phyloP scores from a whole-genome alignment of 768 basidiomycete species.

The Lactifluus pinguis region DNA sequence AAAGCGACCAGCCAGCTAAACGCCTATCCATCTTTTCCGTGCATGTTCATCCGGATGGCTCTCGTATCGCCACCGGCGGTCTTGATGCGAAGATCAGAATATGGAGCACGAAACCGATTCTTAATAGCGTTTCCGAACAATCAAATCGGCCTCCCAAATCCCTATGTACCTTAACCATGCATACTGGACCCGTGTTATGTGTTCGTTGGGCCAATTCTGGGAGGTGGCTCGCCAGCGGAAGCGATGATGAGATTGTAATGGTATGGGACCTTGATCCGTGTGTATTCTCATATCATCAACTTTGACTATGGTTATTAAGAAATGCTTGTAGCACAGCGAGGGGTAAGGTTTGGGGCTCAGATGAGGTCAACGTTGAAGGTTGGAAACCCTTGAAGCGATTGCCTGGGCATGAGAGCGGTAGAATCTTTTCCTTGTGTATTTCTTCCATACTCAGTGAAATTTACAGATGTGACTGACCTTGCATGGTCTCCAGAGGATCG shows the following conservation, averaged over 20 bases:
- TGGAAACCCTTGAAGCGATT: constrained; percentile 93
- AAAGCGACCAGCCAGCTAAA: constrained; percentile 51
- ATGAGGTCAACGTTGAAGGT: constrained; percentile 92
- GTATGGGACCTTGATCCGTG: constrained; percentile 97
- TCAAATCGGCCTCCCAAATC: constrained; percentile 74
- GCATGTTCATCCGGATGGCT: constrained; percentile 92
- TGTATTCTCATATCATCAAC: constrained; percentile 29
- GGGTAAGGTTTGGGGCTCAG: constrained; percentile 88
- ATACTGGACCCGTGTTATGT: constrained; percentile 86
- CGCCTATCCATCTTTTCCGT: constrained; percentile 84
- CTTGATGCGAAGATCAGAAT: constrained; percentile 94
- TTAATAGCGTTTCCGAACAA: constrained; percentile 59
- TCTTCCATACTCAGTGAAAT: neutral
- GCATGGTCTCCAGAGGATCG: constrained; percentile 93
- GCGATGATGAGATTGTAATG: constrained; percentile 93
- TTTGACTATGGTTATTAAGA: neutral
- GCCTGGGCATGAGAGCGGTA: constrained; percentile 92
- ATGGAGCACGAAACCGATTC: constrained; percentile 94
- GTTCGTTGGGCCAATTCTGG: constrained; percentile 94
- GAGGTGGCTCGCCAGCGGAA: constrained; percentile 89
- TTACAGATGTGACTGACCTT: constrained; percentile 82
- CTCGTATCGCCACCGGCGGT: constrained; percentile 94
- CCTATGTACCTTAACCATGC: constrained; percentile 85
- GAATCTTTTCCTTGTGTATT: constrained; percentile 21
- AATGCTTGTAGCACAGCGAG: constrained; percentile 49